Conservation (phyloP, 78 protist species). For the Dictyostelium discoideum region DNA sequence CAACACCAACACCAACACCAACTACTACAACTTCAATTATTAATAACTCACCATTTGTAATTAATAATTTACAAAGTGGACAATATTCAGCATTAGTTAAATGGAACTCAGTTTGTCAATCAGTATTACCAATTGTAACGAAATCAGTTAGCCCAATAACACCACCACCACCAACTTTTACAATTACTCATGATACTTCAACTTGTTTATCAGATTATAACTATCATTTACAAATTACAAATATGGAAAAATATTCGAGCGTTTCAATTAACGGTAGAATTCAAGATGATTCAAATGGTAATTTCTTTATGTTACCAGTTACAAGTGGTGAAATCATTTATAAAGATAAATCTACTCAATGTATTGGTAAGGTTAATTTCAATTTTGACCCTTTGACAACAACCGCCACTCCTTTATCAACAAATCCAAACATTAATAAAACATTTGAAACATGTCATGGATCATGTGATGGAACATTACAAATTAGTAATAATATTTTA, state of each 20-base stretch:
- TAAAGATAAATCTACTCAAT: background rate
- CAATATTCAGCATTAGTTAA: background rate
- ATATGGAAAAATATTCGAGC: background rate
- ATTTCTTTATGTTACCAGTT: background rate
- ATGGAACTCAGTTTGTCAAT: constrained; percentile 12
- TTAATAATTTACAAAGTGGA: background rate
- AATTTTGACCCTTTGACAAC: background rate
- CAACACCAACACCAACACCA: background rate
- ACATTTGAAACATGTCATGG: constrained; percentile 4
- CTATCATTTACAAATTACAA: background rate
- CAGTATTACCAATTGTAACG: background rate
- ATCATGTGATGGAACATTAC: background rate
- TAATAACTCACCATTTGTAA: background rate
- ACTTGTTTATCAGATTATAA: background rate
- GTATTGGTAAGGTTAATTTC: background rate
- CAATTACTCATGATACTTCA: background rate
- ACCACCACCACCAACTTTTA: background rate
- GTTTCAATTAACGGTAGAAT: background rate
- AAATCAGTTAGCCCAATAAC: background rate
- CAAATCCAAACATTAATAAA: no score
- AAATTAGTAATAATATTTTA: background rate
- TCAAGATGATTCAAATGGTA: background rate
- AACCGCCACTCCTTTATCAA: no score
- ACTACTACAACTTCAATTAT: background rate
- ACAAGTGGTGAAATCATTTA: background rate